These are phyloP conservation scores for Panicum hallii DNA, from an alignment of 202 grass and related monocot genomes.

Conservation along the genomic window DNA sequence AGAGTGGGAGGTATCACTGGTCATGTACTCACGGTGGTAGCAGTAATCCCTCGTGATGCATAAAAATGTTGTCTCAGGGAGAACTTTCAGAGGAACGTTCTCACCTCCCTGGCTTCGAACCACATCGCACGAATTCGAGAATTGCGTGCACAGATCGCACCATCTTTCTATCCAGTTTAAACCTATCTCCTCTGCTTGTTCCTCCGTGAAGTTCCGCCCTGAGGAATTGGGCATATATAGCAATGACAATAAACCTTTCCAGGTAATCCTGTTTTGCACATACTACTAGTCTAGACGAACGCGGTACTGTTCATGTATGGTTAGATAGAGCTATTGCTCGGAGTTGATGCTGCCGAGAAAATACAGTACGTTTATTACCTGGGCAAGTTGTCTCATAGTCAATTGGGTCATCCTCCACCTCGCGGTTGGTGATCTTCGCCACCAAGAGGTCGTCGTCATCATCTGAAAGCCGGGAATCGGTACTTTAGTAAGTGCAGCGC, in stretches of 20 bases:
- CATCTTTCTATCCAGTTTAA: not conserved
- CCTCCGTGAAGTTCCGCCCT: not conserved
- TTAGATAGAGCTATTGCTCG: too few species aligned
- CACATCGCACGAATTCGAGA: not conserved
- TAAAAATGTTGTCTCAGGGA: not conserved
- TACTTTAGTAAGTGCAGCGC: too few species aligned
- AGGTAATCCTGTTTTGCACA: not conserved
- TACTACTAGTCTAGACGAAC: not conserved
- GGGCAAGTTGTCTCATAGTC: not conserved
- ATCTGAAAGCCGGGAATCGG: too few species aligned
- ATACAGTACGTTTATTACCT: not conserved
- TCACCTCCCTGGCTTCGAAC: not conserved
- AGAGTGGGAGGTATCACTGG: not conserved
- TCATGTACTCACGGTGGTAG: constrained; percentile 21
- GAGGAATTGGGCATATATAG: not conserved
- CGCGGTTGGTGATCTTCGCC: too few species aligned
- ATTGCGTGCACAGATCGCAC: not conserved
- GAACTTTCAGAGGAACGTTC: not conserved
- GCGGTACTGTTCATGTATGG: not conserved
- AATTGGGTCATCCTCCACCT: not conserved
- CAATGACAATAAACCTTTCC: not conserved
- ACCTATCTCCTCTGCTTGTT: not conserved
- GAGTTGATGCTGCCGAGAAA: not conserved
- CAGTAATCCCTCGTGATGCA: not conserved
- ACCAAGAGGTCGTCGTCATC: not conserved